Percentiles rank a stretch among this genome's conserved stretches.
phyloP scores from a whole-genome alignment of 352 stramenopile species.

The Phytophthora sojae region DNA sequence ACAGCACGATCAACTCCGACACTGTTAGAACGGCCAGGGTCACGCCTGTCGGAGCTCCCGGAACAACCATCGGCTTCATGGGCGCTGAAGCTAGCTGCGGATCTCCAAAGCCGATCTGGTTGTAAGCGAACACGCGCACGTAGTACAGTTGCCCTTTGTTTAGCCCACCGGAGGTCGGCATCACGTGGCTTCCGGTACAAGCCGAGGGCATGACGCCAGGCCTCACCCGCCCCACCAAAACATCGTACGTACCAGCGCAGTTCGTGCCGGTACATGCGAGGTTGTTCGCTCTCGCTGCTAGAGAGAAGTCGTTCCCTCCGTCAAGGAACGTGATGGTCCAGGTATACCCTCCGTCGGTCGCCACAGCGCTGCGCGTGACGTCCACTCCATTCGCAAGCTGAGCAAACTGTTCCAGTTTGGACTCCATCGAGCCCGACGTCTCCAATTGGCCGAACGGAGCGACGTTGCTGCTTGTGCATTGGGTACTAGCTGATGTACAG shows the following conservation, averaged over 20 bases:
- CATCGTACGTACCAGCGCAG: conserved; percentile 43
- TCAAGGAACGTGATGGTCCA: conserved; percentile 95
- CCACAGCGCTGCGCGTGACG: conserved; percentile 64
- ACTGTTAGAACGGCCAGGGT: conserved; percentile 73
- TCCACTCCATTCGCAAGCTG: conserved; percentile 67
- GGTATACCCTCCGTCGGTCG: conserved; percentile 67
- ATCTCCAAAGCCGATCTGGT: conserved; percentile 92
- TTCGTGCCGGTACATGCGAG: conserved; percentile 21
- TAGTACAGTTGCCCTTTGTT: conserved; percentile 93
- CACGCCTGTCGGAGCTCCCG: conserved; percentile 70
- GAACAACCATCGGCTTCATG: conserved; percentile 87
- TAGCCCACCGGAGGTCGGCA: conserved; percentile 75
- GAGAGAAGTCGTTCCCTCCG: conserved; percentile 75
- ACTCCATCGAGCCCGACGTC: conserved; percentile 76
- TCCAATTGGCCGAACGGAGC: conserved; percentile 44
- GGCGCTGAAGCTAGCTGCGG: conserved; percentile 54
- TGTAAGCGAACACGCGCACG: conserved; percentile 95
- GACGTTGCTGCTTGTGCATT: conserved; percentile 45
- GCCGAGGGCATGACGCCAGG: conserved; percentile 69
- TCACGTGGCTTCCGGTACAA: conserved; percentile 85
- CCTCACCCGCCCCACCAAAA: conserved; percentile 68
- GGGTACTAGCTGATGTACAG: conserved; percentile 42
- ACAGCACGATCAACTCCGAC: conserved; percentile 91
- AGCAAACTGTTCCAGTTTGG: conserved; percentile 66
- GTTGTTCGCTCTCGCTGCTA: conserved; percentile 43